Evolutionary conservation across 768 basidiomycete species (phyloP).

Genomic region (Nidula microcarpa): DNA sequence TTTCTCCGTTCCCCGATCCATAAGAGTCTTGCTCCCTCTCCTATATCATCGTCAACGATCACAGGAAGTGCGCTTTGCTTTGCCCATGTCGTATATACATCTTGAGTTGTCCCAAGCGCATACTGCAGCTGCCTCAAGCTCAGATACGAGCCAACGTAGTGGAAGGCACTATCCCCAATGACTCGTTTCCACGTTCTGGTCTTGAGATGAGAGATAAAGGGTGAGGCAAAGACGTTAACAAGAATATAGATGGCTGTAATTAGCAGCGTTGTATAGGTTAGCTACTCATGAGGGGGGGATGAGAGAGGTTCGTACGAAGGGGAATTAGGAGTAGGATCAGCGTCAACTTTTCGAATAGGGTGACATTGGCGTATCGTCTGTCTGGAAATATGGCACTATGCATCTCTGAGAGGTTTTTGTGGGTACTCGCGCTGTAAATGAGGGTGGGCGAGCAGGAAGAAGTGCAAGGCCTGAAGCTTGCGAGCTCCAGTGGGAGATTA

Average conservation of each 20-base stretch:
- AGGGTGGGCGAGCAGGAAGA: neutral
- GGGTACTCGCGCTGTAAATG: neutral
- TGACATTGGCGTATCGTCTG: neutral
- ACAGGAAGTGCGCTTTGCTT: conserved; percentile 10
- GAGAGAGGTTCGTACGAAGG: neutral
- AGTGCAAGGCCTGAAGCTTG: neutral
- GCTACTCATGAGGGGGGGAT: too few relatives aligned
- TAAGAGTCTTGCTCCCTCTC: conserved; percentile 17
- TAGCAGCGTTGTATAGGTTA: neutral
- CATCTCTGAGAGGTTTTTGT: neutral
- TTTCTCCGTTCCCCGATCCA: conserved; percentile 27
- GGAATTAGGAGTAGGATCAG: neutral
- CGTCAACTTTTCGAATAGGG: neutral
- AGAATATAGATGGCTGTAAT: neutral
- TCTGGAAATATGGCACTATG: neutral
- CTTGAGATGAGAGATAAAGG: neutral
- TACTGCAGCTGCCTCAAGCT: conserved; percentile 16
- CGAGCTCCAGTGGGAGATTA: neutral
- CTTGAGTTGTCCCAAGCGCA: conserved; percentile 13
- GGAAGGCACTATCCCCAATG: neutral
- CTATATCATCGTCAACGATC: conserved; percentile 19
- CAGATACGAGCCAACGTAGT: conserved; percentile 6
- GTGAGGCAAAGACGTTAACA: neutral
- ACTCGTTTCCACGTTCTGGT: neutral
- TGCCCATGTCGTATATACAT: conserved; percentile 16